Evolutionary conservation across 192 early-diverging fungal genomes (phyloP).

Genomic region (Coemansia sp.): DNA sequence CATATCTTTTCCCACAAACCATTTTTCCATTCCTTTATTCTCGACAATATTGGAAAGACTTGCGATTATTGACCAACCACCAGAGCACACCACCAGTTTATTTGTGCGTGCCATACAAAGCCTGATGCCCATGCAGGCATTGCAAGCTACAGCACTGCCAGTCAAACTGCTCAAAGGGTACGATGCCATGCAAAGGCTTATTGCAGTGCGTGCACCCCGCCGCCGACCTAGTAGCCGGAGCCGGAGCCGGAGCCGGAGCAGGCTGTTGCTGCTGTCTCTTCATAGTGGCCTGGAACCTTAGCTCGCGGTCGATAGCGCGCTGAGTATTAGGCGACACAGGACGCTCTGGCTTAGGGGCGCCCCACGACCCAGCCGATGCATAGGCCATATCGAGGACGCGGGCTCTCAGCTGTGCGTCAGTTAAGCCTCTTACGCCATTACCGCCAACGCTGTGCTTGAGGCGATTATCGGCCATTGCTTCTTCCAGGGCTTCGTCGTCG

Average conservation of each 20-base stretch:
- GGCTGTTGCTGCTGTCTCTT: conserved; percentile 14
- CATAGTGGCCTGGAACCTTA: conserved; percentile 33
- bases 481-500: conserved; percentile 14
- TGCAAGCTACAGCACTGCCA: conserved; percentile 61
- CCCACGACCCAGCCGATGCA: conserved; percentile 7
- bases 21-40: no score
- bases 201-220: conserved; percentile 56
- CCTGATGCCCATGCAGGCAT: conserved; percentile 42
- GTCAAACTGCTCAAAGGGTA: conserved; percentile 77
- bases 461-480: conserved; percentile 1
- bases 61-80: not conserved
- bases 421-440: conserved; percentile 3
- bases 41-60: not conserved
- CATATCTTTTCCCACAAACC: no score
- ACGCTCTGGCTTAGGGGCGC: not conserved
- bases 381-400: conserved; percentile 28
- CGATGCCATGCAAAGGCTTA: conserved; percentile 55
- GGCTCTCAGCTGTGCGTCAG: conserved; percentile 14
- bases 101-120: conserved; percentile 1
- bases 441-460: not conserved
- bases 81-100: not conserved
- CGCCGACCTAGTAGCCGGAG: not conserved
- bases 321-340: conserved; percentile 17
- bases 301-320: conserved; percentile 30
- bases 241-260: not conserved